Conservation (phyloP, 768 basidiomycete species). For the Termitomyces sp. region DNA sequence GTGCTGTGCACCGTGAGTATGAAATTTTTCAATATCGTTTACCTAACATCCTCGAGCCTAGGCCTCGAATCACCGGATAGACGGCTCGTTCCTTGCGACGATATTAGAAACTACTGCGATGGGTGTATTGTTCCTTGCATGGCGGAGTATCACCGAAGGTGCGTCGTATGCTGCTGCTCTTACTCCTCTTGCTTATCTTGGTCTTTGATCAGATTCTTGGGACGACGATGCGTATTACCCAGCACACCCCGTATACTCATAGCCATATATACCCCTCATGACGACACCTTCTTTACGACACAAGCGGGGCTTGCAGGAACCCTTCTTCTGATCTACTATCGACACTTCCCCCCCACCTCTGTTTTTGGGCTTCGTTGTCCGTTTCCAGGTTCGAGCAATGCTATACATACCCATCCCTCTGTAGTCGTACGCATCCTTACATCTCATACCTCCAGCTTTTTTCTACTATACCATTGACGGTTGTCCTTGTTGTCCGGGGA, state of each 20-base stretch:
- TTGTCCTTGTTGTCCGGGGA: too few species aligned
- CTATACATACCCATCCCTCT: too few species aligned
- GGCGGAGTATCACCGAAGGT: conserved; percentile 91
- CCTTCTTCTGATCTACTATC: too few species aligned
- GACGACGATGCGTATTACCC: conserved; percentile 43
- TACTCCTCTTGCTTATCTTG: too few species aligned
- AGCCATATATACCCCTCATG: not conserved
- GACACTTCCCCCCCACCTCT: too few species aligned
- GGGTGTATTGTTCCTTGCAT: conserved; percentile 64
- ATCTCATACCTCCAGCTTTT: too few species aligned
- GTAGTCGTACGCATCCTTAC: too few species aligned
- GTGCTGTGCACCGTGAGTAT: conserved; percentile 58
- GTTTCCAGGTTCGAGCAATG: too few species aligned
- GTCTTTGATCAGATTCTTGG: conserved; percentile 34
- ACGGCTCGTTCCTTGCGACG: conserved; percentile 85
- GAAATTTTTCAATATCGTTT: not conserved
- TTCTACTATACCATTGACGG: too few species aligned
- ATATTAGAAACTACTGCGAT: conserved; percentile 76
- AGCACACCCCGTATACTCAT: conserved; percentile 16
- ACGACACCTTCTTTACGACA: too few species aligned
- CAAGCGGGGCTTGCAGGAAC: too few species aligned
- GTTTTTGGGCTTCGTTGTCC: too few species aligned
- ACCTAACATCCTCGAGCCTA: conserved; percentile 16
- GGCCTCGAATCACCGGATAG: conserved; percentile 64
- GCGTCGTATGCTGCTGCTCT: conserved; percentile 10